These are phyloP conservation scores for Stromatinia cepivora DNA, from an alignment of 2,329 filamentous ascomycete genomes.

Conservation along the genomic window DNA sequence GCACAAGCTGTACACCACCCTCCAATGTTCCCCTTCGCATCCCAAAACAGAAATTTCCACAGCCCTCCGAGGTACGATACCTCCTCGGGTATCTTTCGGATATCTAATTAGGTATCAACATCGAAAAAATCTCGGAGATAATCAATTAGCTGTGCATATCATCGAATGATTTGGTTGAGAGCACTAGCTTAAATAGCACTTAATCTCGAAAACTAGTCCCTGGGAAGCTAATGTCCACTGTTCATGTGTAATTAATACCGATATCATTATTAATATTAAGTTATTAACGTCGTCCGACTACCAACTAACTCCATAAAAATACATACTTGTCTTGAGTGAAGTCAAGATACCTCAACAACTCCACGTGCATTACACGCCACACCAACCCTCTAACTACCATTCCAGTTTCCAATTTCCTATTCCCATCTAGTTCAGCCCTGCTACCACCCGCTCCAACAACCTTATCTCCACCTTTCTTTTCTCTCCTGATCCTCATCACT, in stretches of 20 bases:
- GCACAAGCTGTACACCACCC: background rate
- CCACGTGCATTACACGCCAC: background rate
- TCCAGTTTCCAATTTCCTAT: background rate
- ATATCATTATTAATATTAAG: too few relatives aligned
- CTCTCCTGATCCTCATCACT: too few relatives aligned
- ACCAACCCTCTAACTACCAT: background rate
- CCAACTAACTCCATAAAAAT: background rate
- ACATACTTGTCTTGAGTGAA: too few relatives aligned
- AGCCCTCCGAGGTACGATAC: background rate
- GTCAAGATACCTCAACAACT: background rate
- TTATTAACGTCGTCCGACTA: background rate
- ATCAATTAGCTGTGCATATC: background rate
- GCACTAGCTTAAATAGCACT: background rate
- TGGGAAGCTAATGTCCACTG: background rate
- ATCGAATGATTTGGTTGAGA: background rate
- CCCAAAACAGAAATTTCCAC: background rate
- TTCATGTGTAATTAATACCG: background rate
- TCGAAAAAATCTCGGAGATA: slow-evolving; percentile 2
- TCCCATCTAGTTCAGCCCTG: slow-evolving; percentile 12
- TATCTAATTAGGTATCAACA: background rate
- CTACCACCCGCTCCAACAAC: background rate
- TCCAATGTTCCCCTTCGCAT: background rate
- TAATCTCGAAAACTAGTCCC: background rate
- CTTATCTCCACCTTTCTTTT: background rate
- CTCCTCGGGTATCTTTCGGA: slow-evolving; percentile 12